Conservation (phyloP, 176 grass and related monocot genomes). For the Ensete ventricosum region DNA sequence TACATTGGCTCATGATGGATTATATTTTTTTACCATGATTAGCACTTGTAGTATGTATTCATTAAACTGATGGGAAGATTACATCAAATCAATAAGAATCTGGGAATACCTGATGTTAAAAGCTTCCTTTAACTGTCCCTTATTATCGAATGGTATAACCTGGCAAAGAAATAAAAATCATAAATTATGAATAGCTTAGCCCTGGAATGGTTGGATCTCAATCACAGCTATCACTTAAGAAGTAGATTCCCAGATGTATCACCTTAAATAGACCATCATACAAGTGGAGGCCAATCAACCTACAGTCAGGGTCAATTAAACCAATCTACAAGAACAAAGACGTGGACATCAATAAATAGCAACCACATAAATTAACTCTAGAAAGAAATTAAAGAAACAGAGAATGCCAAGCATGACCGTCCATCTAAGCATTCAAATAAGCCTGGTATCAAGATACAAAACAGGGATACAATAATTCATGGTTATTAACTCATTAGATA, state of each 20-base stretch:
- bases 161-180: slow-evolving; percentile 23
- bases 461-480: too few relatives aligned
- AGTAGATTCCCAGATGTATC: slow-evolving; percentile 4
- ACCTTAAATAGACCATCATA: slow-evolving; percentile 99
- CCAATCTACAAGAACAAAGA: slow-evolving; percentile 58
- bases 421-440: too few relatives aligned
- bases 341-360: not conserved
- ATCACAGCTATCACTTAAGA: not conserved
- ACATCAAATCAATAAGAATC: not conserved
- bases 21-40: too few relatives aligned
- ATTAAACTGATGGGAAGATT: not conserved
- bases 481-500: too few relatives aligned
- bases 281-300: slow-evolving; percentile 85
- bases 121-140: slow-evolving; percentile 97
- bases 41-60: too few relatives aligned
- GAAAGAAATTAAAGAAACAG: not conserved
- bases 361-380: not conserved
- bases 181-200: not conserved
- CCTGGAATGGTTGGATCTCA: too few relatives aligned
- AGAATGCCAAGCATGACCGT: not conserved
- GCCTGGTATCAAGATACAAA: too few relatives aligned
- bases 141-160: slow-evolving; percentile 99
- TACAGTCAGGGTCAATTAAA: slow-evolving; percentile 88
- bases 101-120: slow-evolving; percentile 92
- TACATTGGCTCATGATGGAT: too few relatives aligned